These are phyloP conservation scores for Amauroascus verrucosus DNA, from an alignment of 2,329 filamentous ascomycete genomes.

Conservation along the genomic window DNA sequence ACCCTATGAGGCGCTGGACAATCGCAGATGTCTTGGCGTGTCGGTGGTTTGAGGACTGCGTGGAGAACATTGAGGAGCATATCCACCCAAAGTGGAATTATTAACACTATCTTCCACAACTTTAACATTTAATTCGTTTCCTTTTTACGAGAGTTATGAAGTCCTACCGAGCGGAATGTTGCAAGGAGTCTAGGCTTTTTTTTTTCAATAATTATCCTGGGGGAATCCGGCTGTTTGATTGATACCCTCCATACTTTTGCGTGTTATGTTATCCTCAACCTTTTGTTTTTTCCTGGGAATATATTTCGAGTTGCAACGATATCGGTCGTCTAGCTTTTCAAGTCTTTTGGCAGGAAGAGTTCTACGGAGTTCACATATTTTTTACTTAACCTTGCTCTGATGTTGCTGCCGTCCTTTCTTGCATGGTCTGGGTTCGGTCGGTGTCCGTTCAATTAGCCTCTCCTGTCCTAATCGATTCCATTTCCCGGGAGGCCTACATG, in stretches of 20 bases:
- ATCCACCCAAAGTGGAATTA: slow-evolving; percentile 8
- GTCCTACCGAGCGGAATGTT: background rate
- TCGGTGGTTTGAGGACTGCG: slow-evolving; percentile 40
- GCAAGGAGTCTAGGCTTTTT: slow-evolving; percentile 1
- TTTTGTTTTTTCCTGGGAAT: background rate
- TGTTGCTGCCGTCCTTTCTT: too few relatives aligned
- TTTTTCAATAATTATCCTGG: background rate
- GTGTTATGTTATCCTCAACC: background rate
- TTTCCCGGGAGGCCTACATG: background rate
- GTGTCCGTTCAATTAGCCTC: background rate
- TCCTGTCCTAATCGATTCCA: background rate
- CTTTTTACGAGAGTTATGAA: background rate
- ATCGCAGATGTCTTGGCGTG: slow-evolving; percentile 47
- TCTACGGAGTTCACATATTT: background rate
- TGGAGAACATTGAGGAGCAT: slow-evolving; percentile 3
- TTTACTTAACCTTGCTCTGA: background rate
- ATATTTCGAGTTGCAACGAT: background rate
- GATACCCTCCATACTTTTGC: slow-evolving; percentile 7
- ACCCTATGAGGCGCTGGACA: slow-evolving; percentile 46
- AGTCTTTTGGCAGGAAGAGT: background rate
- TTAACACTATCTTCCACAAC: background rate
- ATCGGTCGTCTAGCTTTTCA: background rate
- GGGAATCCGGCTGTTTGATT: slow-evolving; percentile 1
- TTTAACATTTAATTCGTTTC: background rate
- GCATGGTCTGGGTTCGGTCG: background rate